Evolutionary conservation across 495 filamentous ascomycete genomes (phyloP).

Genomic region (Apiosordaria backusii): DNA sequence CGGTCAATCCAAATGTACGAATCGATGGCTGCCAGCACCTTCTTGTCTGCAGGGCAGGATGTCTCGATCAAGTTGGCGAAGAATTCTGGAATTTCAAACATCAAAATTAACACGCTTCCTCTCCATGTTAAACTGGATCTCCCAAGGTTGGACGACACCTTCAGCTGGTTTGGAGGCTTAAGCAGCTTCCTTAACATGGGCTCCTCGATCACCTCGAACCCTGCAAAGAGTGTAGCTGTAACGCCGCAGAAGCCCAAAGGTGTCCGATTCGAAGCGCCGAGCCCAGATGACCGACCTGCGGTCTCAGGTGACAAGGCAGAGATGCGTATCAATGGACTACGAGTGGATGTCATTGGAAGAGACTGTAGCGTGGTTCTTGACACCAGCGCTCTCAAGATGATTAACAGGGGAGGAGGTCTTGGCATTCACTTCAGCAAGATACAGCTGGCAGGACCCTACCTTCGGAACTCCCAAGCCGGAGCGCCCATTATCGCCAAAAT

Average conservation of each 20-base stretch:
- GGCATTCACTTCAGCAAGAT: slow-evolving; percentile 72
- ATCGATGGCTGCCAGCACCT: slow-evolving; percentile 58
- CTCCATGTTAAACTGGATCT: slow-evolving; percentile 75
- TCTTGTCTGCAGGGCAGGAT: slow-evolving; percentile 58
- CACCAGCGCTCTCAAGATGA: slow-evolving; percentile 75
- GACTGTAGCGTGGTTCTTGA: slow-evolving; percentile 69
- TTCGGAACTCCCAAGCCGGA: slow-evolving; percentile 45
- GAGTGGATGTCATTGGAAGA: slow-evolving; percentile 69
- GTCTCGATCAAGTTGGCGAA: slow-evolving; percentile 59
- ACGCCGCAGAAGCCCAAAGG: slow-evolving; percentile 48
- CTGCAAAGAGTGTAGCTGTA: slow-evolving; percentile 38
- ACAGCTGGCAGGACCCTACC: slow-evolving; percentile 65
- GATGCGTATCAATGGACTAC: slow-evolving; percentile 69
- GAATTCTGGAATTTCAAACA: slow-evolving; percentile 47
- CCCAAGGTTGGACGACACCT: slow-evolving; percentile 76
- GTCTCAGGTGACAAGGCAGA: slow-evolving; percentile 63
- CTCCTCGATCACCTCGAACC: slow-evolving; percentile 67
- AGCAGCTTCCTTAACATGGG: slow-evolving; percentile 88
- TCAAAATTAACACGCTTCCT: slow-evolving; percentile 79
- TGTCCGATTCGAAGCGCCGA: slow-evolving; percentile 68
- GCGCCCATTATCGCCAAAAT: slow-evolving; percentile 52
- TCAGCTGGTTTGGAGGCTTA: slow-evolving; percentile 85
- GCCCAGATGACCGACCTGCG: slow-evolving; percentile 44
- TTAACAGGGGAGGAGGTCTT: slow-evolving; percentile 64
- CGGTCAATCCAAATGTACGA: slow-evolving; percentile 62